Percentiles rank a stretch among this genome's conserved stretches.
Evolutionary conservation across 108 stramenopile species (phyloP).

Genomic region (Nitzschia sp.): DNA sequence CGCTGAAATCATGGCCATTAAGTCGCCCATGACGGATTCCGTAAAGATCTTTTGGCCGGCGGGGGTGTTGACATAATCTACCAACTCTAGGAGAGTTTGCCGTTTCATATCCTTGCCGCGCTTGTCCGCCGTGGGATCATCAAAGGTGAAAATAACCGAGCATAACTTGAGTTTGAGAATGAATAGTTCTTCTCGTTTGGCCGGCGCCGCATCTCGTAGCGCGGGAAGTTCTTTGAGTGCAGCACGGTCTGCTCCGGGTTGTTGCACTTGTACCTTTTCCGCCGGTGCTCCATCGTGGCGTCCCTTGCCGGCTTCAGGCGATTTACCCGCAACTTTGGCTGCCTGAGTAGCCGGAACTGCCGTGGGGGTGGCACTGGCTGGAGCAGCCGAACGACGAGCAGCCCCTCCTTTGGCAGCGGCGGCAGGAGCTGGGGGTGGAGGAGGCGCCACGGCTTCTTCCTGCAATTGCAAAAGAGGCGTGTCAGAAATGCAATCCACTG

Average conservation of each 20-base stretch:
- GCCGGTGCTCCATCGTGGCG: background rate
- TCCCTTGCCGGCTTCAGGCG: background rate
- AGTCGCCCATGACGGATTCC: slow-evolving; percentile 90
- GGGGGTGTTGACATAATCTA: slow-evolving; percentile 97
- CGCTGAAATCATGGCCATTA: slow-evolving; percentile 90
- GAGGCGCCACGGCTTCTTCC: slow-evolving; percentile 13
- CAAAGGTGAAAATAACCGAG: slow-evolving; percentile 85
- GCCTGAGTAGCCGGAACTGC: background rate
- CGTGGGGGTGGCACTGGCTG: background rate
- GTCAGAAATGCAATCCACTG: background rate
- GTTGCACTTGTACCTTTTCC: slow-evolving; percentile 27
- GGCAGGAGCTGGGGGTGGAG: slow-evolving; percentile 9
- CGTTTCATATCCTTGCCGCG: slow-evolving; percentile 96
- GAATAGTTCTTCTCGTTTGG: slow-evolving; percentile 88
- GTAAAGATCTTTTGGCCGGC: slow-evolving; percentile 99
- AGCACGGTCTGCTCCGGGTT: slow-evolving; percentile 39
- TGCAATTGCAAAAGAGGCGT: background rate
- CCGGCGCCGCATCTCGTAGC: slow-evolving; percentile 78
- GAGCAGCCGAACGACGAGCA: background rate
- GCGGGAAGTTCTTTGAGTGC: slow-evolving; percentile 78
- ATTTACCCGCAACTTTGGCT: background rate
- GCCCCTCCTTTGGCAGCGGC: slow-evolving; percentile 6
- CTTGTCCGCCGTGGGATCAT: slow-evolving; percentile 84
- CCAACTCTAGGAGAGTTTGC: slow-evolving; percentile 95
- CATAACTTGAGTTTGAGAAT: slow-evolving; percentile 86